Conservation (phyloP, 225 moss, liverwort and hornwort species). For the Anthoceros angustus region DNA sequence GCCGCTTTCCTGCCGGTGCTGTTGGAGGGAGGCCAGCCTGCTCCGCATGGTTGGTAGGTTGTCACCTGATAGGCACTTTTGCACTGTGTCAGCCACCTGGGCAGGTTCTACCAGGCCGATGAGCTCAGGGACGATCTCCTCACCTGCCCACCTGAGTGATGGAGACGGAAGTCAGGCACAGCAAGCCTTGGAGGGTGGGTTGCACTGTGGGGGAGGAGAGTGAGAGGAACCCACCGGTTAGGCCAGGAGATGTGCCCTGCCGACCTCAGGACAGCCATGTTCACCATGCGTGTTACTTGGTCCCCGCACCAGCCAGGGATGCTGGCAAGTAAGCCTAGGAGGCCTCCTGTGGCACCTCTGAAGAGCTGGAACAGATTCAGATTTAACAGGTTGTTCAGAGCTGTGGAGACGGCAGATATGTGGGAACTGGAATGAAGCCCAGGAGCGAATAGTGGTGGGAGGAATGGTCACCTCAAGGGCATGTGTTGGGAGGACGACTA, state of each 20-base stretch:
- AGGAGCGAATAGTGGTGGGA: background rate
- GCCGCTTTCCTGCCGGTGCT: background rate
- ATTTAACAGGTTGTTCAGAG: background rate
- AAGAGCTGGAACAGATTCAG: constrained; percentile 29
- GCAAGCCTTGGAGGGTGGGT: background rate
- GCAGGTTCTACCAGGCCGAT: constrained; percentile 45
- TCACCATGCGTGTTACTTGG: constrained; percentile 42
- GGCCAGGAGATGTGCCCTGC: constrained; percentile 75
- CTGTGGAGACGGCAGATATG: background rate
- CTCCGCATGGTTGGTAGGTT: constrained; percentile 33
- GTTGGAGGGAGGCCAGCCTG: background rate
- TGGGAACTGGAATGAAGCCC: background rate
- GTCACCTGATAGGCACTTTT: constrained; percentile 38
- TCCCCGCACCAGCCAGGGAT: constrained; percentile 52
- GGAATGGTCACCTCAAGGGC: constrained; percentile 37
- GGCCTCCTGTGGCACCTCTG: constrained; percentile 65
- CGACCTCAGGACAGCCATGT: constrained; percentile 41
- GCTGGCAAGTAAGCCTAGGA: constrained; percentile 44
- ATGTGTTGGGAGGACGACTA: constrained; percentile 66
- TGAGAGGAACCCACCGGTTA: constrained; percentile 25
- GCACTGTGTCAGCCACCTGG: constrained; percentile 44
- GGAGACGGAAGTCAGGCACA: background rate
- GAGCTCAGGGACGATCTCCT: constrained; percentile 64
- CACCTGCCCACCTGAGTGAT: constrained; percentile 51
- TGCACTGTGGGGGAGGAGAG: background rate